Base-by-base conservation (phyloP, 371 early-diverging fungal species). In the Apophysomyces variabilis region DNA sequence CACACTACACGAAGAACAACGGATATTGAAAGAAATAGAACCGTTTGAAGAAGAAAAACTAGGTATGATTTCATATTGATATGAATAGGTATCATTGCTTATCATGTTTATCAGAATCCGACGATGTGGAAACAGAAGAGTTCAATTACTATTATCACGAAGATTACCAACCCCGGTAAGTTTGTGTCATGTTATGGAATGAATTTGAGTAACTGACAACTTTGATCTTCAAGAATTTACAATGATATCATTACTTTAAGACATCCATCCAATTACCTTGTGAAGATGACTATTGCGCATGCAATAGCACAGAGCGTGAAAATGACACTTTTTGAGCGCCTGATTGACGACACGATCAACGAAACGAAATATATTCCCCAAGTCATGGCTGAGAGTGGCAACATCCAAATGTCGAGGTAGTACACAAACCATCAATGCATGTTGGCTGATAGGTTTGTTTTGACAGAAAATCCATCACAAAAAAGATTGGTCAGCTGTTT, bases 301-400 rank as follows among this genome's bases (percentile, higher is more conserved):
- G 95, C 90, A 35, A 90, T 91, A 70, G 93, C 93, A 36, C 97
- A 95, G 78, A 92, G 91, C n/a, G 91, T 88, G 63, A 95, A 94
- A 70, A 87, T 95, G 80, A 87, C 93, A 1, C 67, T 90, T 41
- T 96, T 91, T 67, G 95, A 95, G 71, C 85, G 87, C 38, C 78
- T 93, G 56, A 88, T 95, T 69, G 92, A 92, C 65, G 89, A 89
- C 37, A 93, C 94, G 0, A 94, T 95, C 60, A 90, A 92, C 54
- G 89, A 87, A 38, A 95, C 95, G 16, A 89, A 92, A 69, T 89
- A 92, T 74, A 94, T 95, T 38, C 94, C 94, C 14, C 88, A 90
- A 71, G 85, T 84, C 36, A 86, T 94, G 90, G 93, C 93, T 13
- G 85, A 90, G 67, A 90, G 92, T 26, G 95, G 94, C 36, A 89